These are phyloP conservation scores for Alternaria sp. DNA, from an alignment of 2,329 filamentous ascomycete genomes.

Conservation along the genomic window DNA sequence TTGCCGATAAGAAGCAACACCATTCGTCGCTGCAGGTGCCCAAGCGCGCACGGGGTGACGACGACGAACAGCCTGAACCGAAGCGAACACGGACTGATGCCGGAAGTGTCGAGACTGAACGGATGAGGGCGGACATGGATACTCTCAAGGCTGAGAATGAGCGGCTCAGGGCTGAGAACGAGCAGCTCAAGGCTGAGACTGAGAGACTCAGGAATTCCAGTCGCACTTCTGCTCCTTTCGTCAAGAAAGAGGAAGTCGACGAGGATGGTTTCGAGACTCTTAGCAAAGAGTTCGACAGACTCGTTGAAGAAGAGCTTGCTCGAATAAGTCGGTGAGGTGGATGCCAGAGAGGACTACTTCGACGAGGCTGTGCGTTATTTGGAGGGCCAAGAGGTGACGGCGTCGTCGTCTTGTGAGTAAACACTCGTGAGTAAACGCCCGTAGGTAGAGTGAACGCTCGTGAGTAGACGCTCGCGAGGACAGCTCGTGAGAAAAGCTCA, in stretches of 20 bases:
- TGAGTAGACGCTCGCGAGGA: no score
- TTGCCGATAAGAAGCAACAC: neutral
- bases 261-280: neutral
- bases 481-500: no score
- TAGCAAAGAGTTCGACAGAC: neutral
- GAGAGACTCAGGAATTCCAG: neutral
- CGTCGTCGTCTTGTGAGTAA: neutral
- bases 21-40: neutral
- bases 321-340: neutral
- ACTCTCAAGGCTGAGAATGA: neutral
- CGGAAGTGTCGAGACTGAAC: neutral
- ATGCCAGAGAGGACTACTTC: neutral
- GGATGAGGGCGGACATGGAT: neutral
- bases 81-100: neutral
- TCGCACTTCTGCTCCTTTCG: neutral
- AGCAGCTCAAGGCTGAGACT: neutral
- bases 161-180: neutral
- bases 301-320: neutral
- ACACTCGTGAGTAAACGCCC: no score
- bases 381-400: neutral
- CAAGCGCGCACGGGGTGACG: neutral
- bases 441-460: no score
- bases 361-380: neutral
- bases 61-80: neutral
- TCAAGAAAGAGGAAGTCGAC: neutral